Evolutionary conservation across 2,329 filamentous ascomycete genomes (phyloP).

Genomic region (Cladosporium cucumerinum): DNA sequence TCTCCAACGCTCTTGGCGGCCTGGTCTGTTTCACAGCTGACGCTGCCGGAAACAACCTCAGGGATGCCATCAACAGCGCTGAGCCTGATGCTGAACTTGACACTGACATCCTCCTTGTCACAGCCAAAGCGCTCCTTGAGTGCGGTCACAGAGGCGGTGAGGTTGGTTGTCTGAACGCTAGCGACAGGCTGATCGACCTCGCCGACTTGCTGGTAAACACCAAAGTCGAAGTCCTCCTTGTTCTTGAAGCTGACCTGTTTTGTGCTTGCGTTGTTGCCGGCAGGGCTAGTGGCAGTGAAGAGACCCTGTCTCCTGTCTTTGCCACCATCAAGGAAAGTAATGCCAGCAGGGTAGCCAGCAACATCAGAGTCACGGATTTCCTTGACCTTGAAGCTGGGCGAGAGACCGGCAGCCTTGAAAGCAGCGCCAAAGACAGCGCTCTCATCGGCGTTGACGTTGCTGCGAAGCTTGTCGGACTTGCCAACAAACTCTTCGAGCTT

Average conservation of each 20-base stretch:
- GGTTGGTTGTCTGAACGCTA: conserved; percentile 72
- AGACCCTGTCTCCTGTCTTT: conserved; percentile 75
- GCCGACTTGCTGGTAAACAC: conserved; percentile 70
- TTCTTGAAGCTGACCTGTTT: conserved; percentile 86
- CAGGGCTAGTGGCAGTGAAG: conserved; percentile 72
- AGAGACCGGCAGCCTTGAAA: conserved; percentile 88
- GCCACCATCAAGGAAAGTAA: conserved; percentile 67
- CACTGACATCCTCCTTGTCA: conserved; percentile 69
- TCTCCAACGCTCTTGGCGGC: conserved; percentile 75
- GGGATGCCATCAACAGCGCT: conserved; percentile 73
- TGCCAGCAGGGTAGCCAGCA: conserved; percentile 67
- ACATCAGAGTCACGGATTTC: conserved; percentile 84
- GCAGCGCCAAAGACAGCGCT: conserved; percentile 93
- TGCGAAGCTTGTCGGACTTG: conserved; percentile 73
- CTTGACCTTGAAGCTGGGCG: conserved; percentile 95
- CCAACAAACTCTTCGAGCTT: conserved; percentile 74
- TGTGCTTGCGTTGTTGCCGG: conserved; percentile 57
- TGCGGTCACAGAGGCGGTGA: conserved; percentile 76
- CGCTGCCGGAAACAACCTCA: conserved; percentile 68
- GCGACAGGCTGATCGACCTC: conserved; percentile 60
- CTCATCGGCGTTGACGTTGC: conserved; percentile 96
- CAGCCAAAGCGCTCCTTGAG: conserved; percentile 79
- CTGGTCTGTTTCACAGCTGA: conserved; percentile 80
- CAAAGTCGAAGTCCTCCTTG: conserved; percentile 74
- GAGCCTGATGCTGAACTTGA: conserved; percentile 74